Evolutionary conservation across 2,329 filamentous ascomycete species (phyloP).

Genomic region (Colletotrichum tropicicola): DNA sequence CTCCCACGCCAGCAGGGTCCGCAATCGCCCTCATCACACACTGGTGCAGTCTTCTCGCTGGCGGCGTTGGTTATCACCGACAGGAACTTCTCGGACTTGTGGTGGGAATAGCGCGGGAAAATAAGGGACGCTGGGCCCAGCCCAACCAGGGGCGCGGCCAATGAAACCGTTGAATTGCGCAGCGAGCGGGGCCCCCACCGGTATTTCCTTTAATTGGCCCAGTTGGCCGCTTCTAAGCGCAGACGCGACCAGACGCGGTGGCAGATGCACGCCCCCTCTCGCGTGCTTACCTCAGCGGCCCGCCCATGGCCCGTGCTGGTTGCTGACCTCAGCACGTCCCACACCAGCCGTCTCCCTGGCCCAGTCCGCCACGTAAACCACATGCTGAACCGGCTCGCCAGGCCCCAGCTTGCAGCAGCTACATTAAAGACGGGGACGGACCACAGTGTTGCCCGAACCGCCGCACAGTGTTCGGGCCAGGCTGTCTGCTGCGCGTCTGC

Average conservation of each 20-base stretch:
- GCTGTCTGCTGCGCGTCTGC: neutral
- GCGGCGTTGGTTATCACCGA: slow-evolving; percentile 9
- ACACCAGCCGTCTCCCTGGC: neutral
- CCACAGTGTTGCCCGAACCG: neutral
- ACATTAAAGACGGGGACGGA: neutral
- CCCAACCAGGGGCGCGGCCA: neutral
- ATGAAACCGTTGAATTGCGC: neutral
- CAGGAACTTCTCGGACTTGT: slow-evolving; percentile 27
- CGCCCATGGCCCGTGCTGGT: neutral
- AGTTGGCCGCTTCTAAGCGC: slow-evolving; percentile 1
- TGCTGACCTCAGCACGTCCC: slow-evolving; percentile 1
- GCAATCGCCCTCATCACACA: neutral
- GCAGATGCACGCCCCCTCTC: neutral
- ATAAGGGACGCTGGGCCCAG: slow-evolving; percentile 3
- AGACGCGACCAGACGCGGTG: neutral
- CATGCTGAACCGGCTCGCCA: slow-evolving; percentile 8
- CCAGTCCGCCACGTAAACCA: slow-evolving; percentile 25
- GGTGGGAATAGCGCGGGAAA: slow-evolving; percentile 29
- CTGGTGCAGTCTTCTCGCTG: too few relatives aligned
- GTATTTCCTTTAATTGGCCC: neutral
- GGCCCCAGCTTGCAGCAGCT: slow-evolving; percentile 16
- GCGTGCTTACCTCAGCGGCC: neutral
- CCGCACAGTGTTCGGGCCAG: slow-evolving; percentile 7
- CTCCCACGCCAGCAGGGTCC: slow-evolving; percentile 11
- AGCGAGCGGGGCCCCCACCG: neutral